Conservation (phyloP, 1,284 basidiomycete genomes). For the Sporisorium graminicola region DNA sequence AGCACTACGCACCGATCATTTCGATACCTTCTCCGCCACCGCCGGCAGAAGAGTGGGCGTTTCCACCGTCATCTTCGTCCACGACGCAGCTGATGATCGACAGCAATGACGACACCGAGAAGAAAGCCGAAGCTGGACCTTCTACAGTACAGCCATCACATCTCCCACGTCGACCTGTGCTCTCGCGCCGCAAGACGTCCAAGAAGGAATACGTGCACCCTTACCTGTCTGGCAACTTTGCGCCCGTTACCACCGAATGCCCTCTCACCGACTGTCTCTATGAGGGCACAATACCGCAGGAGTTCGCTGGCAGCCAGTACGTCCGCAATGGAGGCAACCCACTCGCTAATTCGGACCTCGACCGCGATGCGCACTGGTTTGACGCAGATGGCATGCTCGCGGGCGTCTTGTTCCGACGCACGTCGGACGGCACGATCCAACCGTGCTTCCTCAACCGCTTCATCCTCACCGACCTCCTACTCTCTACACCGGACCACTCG, state of each 20-base stretch:
- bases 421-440: conserved; percentile 36
- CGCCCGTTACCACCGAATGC: conserved; percentile 65
- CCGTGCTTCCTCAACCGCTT: conserved; percentile 70
- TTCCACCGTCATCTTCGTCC: conserved; percentile 19
- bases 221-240: conserved; percentile 69
- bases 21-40: conserved; percentile 27
- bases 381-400: conserved; percentile 71
- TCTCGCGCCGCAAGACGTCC: conserved; percentile 35
- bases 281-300: conserved; percentile 63
- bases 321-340: conserved; percentile 73
- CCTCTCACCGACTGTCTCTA: conserved; percentile 64
- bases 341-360: conserved; percentile 49
- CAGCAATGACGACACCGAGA: neutral
- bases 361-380: conserved; percentile 68
- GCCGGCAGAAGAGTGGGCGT: neutral
- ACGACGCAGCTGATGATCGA: conserved; percentile 8
- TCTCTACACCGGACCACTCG: conserved; percentile 58
- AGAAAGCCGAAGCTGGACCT: conserved; percentile 12
- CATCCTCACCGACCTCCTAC: conserved; percentile 70
- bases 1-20: conserved; percentile 19
- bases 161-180: conserved; percentile 36
- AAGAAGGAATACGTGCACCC: conserved; percentile 62
- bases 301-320: conserved; percentile 70
- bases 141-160: conserved; percentile 3
- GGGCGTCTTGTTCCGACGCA: conserved; percentile 71